Conservation (phyloP, 2,329 filamentous ascomycete genomes). For the Botrytis medusae region DNA sequence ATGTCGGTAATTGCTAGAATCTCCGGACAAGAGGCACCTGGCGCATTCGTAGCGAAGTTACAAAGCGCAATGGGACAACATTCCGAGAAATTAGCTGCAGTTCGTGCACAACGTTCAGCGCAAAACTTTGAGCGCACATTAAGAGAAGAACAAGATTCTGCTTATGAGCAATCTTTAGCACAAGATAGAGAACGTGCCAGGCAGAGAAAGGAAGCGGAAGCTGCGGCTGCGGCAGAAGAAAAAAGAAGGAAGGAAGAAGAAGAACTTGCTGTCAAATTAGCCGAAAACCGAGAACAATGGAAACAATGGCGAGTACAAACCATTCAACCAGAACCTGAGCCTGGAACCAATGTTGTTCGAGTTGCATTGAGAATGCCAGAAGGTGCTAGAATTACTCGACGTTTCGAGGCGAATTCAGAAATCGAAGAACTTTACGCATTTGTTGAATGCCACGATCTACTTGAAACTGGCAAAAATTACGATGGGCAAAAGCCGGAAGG, state of each 20-base stretch:
- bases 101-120: constrained; percentile 73
- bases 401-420: constrained; percentile 66
- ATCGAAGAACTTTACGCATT: constrained; percentile 87
- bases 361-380: constrained; percentile 64
- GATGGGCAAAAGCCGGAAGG: constrained; percentile 52
- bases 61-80: constrained; percentile 72
- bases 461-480: constrained; percentile 45
- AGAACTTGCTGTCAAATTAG: constrained; percentile 54
- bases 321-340: constrained; percentile 66
- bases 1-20: constrained; percentile 89
- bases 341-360: constrained; percentile 69
- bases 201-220: constrained; percentile 73
- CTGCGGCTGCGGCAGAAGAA: constrained; percentile 66
- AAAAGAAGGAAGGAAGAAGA: constrained; percentile 60
- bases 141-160: constrained; percentile 85
- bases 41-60: constrained; percentile 74
- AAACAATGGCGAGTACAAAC: constrained; percentile 71
- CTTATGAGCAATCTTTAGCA: constrained; percentile 89
- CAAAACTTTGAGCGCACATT: constrained; percentile 79
- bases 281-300: constrained; percentile 65
- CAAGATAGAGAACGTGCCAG: constrained; percentile 82
- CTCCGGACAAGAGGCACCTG: constrained; percentile 66
- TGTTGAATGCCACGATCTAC: constrained; percentile 80
- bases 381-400: constrained; percentile 68
- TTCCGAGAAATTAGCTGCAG: constrained; percentile 69